Base-by-base conservation (phyloP, 805 yeast species). In the Tetrapisispora namnaoensis region DNA sequence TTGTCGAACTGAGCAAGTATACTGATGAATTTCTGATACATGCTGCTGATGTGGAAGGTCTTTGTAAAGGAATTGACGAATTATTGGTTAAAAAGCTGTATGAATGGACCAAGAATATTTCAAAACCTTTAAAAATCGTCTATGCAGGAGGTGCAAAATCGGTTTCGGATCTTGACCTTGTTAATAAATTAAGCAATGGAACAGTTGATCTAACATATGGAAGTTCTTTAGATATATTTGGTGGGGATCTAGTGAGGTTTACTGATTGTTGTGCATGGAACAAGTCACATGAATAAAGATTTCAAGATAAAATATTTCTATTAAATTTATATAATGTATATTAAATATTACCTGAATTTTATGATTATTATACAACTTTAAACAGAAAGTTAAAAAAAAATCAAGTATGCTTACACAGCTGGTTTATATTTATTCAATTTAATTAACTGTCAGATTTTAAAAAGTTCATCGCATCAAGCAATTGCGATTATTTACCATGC, bases 1-100 rank as follows among this genome's bases (percentile, higher is more conserved):
- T 93, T 51, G 62, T 57, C 4, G 51, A 66, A 43, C 72, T 93
- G 37, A 67, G 82, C 9, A 49, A 71, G 44, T 86, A 83, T 67
- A 87, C 97, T 58, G 76, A 79, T 54, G 99, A 93, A 68, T 86
- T 91, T 60, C 70, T 93, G 47, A 83, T 93, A 17, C 99, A 93
- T 69, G 99, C 99, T 3, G 99, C 99, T 0, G 99, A 93, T 66
- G 98, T 93, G 3, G 99, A 93, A 67, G 99, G 99, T 0, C 72
- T 93, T 17, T 93, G 99, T 64, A 76, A 79, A 39, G 99, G 99
- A 0, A 86, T 93, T 34, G 99, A 93, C 60, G 81, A 82, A 60
- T 77, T 80, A 17, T 70, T 93, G 40, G 97, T 93, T 5, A 49
- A 51, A 27, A 75, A 75, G 49, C 70, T 93, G 38, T 88, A 88